Base-by-base conservation (phyloP, 2,329 filamentous ascomycete species). In the Fusarium penzigii region DNA sequence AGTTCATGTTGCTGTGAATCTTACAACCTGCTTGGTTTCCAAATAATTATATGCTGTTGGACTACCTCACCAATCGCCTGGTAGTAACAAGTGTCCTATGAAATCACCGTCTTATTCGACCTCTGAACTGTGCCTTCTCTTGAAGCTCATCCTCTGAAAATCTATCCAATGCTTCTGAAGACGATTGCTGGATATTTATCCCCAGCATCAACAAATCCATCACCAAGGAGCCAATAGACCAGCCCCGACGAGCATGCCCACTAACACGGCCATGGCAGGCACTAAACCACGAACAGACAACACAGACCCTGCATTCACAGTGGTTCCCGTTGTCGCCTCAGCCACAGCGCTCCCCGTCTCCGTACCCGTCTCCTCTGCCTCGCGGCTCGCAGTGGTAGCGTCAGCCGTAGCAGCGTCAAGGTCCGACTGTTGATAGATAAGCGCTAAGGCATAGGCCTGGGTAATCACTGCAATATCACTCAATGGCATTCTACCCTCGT, bases 371-470 rank as follows among this genome's bases (percentile, higher is more conserved):
- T 42, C 44, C 5, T 49, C 29, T 12, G 44, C 36, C 4, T 53
- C 49, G 9, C 7, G 5, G 32, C 32, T 36, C 32, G 32, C 9
- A 5, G 32, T 36, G 3, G 32, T 36, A 25, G 20, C 20, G 5
- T 7, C 20, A 36, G 32, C 32, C 9, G 32, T 36, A 14, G 32
- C 32, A 36, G 32, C 32, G 32, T 36, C 32, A 4, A 49, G 16
- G 40, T 65, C 62, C 1, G 47, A 43, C n/a, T 49, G 44, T 29
- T 61, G 44, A 34, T 55, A 53, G 5, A 65, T 40, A 6, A 66
- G 44, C 2, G 52, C 44, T 17, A 62, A 47, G 6, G 47, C 60
- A 10, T 58, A 10, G 9, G 20, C 34, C 6, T 49, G 49, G 3
- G 38, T 34, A 38, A 59, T n/a, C 2, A 10, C 49, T 11, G 13